Evolutionary conservation across 164 flowering plant species (phyloP).

Genomic region (Magnolia officinalis): DNA sequence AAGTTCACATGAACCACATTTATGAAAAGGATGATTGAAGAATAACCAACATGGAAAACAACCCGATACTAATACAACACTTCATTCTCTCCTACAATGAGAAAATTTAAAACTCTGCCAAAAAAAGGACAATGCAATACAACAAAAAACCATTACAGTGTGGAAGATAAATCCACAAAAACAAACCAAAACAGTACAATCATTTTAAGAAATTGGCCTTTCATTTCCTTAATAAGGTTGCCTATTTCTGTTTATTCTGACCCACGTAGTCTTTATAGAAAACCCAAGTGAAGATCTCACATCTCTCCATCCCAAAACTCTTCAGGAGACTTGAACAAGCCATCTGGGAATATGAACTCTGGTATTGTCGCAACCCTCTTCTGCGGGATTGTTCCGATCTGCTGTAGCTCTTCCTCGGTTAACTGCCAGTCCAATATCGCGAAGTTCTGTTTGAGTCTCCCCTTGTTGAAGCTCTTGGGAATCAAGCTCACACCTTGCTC

Average conservation of each 20-base stretch:
- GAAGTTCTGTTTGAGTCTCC: slow-evolving; percentile 24
- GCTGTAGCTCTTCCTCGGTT: slow-evolving; percentile 21
- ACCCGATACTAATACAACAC: too few species aligned
- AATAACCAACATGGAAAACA: too few species aligned
- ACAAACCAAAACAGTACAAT: neutral
- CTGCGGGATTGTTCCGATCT: slow-evolving; percentile 28
- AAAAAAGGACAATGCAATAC: neutral
- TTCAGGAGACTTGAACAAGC: slow-evolving; percentile 24
- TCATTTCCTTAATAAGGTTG: neutral
- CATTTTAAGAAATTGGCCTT: neutral
- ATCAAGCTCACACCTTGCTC: slow-evolving; percentile 30
- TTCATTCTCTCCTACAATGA: too few species aligned
- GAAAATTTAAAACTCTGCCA: too few species aligned
- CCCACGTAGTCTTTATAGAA: neutral
- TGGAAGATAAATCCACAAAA: too few species aligned
- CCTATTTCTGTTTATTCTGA: neutral
- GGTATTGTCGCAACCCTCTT: slow-evolving; percentile 3
- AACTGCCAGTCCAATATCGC: slow-evolving; percentile 32
- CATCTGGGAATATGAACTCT: slow-evolving; percentile 17
- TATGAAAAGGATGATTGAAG: too few species aligned
- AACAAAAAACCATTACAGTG: neutral
- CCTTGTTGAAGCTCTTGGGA: slow-evolving; percentile 33
- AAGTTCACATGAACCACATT: too few species aligned
- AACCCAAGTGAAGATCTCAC: slow-evolving; percentile 1
- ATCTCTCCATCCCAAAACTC: slow-evolving; percentile 41